Conservation (phyloP, 306 rosid species). For the Begonia fuchsioides region DNA sequence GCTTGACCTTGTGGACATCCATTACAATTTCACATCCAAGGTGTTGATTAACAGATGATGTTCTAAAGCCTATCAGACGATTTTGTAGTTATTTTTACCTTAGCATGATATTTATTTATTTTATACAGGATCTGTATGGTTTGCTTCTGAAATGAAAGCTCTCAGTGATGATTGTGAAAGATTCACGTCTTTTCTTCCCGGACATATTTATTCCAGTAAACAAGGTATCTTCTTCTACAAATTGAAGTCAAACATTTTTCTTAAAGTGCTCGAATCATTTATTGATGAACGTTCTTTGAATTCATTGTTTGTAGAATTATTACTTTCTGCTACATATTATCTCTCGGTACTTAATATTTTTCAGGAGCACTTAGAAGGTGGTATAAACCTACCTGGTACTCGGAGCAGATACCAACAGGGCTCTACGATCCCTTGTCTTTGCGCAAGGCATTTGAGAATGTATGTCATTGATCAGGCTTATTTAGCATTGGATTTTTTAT, state of each 20-base stretch:
- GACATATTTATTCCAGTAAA: slow-evolving; percentile 92
- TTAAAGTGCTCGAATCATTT: no score
- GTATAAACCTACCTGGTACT: slow-evolving; percentile 84
- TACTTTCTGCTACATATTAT: not conserved
- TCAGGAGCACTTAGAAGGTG: slow-evolving; percentile 85
- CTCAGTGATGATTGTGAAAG: slow-evolving; percentile 92
- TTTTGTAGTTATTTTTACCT: no score
- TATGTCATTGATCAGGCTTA: slow-evolving; percentile 11
- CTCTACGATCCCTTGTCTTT: slow-evolving; percentile 51
- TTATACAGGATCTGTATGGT: slow-evolving; percentile 82
- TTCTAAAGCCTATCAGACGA: no score
- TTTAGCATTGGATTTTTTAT: not conserved
- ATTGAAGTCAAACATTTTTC: no score
- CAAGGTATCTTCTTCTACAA: slow-evolving; percentile 68
- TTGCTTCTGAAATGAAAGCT: slow-evolving; percentile 99
- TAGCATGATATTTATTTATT: not conserved
- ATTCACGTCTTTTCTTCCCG: slow-evolving; percentile 79
- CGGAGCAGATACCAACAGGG: slow-evolving; percentile 57
- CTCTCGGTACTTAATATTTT: slow-evolving; percentile 7
- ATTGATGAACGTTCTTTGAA: no score
- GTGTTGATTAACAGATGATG: not conserved
- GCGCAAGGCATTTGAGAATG: slow-evolving; percentile 78
- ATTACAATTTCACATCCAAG: not conserved
- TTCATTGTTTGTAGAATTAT: no score
- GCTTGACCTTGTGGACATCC: slow-evolving; percentile 5